Evolutionary conservation across 352 stramenopile genomes (phyloP), one percentile per base, ranked within the genome.

Genomic region (Phytophthora pisi): DNA sequence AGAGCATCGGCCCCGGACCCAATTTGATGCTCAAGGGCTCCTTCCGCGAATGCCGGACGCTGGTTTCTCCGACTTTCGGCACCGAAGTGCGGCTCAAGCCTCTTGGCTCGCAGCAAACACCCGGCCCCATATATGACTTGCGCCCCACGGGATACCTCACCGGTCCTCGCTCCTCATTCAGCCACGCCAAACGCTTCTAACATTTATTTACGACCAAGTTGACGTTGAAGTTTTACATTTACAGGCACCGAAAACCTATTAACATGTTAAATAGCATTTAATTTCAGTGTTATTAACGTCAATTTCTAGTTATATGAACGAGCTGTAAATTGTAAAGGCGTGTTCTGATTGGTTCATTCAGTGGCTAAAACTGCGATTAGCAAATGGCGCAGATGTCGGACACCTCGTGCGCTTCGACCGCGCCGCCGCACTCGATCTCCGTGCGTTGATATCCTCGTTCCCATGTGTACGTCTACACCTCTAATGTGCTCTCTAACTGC

Each of bases 71-170:
- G 10, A 95, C 83, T 11, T 95, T 95, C 43, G 87, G 87, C 49
- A 90, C 75, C 0, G 87, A 93, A 60, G 59, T 70, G 38, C 77
- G 87, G 7, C 63, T 91, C 52, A 75, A 74, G 28, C 43, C 76
- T 3, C 23, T 50, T 2, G 31, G 63, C 13, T 67, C 62, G 9
- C 28, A 77, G 53, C 58, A 70, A 43, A 68, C 77, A 0, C 87
- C 86, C 0, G 86, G 86, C 5, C 75, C 86, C 36, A 86, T 93
- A 60, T 95, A 95, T 64, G 83, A 94, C 47, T 62, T 94, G 38
- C 64, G 67, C 6, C 72, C 63, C 24, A 95, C 84, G 8, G 87
- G 81, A 38, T 91, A 88, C 65, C 70, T 66, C 13, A 93, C 87
- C 0, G 82, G 84, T 26, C 57, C 72, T 36, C 61, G 60, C 28